Evolutionary conservation across 345 rosid genomes (phyloP).

Genomic region (Microthlaspi erraticum): DNA sequence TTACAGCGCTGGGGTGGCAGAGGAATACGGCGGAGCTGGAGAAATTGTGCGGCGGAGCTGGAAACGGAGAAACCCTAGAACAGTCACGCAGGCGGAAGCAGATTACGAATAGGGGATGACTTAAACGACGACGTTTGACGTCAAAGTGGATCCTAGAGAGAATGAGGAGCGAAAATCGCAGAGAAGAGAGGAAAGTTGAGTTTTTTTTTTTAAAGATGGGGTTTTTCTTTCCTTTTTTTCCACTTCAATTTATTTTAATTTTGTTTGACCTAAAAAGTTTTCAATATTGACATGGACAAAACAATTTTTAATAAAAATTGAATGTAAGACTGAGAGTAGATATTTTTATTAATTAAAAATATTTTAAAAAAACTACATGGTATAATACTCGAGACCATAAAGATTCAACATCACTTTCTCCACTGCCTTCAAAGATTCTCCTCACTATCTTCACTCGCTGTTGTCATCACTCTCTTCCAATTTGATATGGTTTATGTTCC

Average conservation of each 20-base stretch:
- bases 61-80: constrained; percentile 43
- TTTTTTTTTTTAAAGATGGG: constrained; percentile 7
- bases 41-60: constrained; percentile 31
- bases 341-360: constrained; percentile 20
- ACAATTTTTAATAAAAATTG: neutral
- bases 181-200: constrained; percentile 30
- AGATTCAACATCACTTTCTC: neutral
- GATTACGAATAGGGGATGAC: neutral
- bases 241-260: constrained; percentile 16
- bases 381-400: constrained; percentile 21
- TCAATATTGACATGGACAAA: neutral
- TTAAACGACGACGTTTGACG: constrained; percentile 36
- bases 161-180: constrained; percentile 26
- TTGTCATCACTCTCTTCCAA: constrained; percentile 55
- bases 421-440: constrained; percentile 21
- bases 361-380: constrained; percentile 12
- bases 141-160: constrained; percentile 12
- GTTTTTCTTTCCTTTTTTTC: constrained; percentile 4
- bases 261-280: constrained; percentile 38
- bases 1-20: constrained; percentile 2
- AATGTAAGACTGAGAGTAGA: neutral
- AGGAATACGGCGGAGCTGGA: constrained; percentile 33
- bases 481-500: constrained; percentile 75
- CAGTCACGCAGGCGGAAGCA: constrained; percentile 24
- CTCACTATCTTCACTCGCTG: constrained; percentile 41